Evolutionary conservation across 768 basidiomycete genomes (phyloP).

Genomic region (Tylopilus vinaceipallidus): DNA sequence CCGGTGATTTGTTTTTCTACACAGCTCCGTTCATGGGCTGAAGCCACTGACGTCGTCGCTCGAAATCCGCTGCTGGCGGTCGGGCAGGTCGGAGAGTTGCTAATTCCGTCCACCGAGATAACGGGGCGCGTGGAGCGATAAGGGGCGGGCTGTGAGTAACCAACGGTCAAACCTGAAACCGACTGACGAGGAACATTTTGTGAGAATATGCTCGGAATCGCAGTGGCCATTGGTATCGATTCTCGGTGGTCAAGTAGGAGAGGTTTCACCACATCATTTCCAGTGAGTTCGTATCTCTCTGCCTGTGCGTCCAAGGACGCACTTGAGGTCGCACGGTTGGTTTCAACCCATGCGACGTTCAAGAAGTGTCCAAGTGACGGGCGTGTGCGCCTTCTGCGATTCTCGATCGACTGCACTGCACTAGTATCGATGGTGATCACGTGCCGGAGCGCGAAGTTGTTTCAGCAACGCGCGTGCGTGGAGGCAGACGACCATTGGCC

Average conservation of each 20-base stretch:
- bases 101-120: background rate
- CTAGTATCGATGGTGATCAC: background rate
- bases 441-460: background rate
- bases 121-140: too few species aligned
- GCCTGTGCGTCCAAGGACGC: constrained; percentile 1
- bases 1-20: background rate
- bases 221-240: background rate
- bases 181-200: background rate
- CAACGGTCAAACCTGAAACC: background rate
- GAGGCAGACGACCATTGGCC: constrained; percentile 3
- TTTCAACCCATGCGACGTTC: background rate
- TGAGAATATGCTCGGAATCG: background rate
- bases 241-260: constrained; percentile 3
- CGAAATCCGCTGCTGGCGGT: background rate
- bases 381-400: too few species aligned
- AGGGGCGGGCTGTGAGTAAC: background rate
- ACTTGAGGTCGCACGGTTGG: constrained; percentile 7
- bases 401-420: too few species aligned
- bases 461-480: constrained; percentile 8
- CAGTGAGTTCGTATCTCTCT: background rate
- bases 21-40: background rate
- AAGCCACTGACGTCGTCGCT: background rate
- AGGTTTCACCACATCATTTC: constrained; percentile 3
- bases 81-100: background rate
- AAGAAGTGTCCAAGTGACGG: background rate